These are phyloP conservation scores for Puccinia polysora DNA, from an alignment of 1,284 basidiomycete genomes.

Conservation along the genomic window DNA sequence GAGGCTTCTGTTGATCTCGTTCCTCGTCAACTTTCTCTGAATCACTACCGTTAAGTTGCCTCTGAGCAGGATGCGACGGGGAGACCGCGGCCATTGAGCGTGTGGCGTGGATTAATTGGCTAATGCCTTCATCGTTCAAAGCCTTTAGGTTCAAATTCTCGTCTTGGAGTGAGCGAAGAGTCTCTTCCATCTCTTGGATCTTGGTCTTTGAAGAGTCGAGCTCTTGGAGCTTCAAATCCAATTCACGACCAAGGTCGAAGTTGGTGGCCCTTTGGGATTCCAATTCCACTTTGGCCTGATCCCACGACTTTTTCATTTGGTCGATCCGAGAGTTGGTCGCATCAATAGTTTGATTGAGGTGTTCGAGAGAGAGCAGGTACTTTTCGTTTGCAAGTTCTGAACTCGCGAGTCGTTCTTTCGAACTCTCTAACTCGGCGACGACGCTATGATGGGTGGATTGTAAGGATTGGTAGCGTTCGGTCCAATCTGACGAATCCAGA, in stretches of 20 bases:
- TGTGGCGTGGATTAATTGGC: conserved; percentile 6
- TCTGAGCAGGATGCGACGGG: background rate
- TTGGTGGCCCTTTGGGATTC: conserved; percentile 67
- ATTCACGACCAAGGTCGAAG: conserved; percentile 68
- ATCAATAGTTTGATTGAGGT: conserved; percentile 71
- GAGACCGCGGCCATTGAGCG: background rate
- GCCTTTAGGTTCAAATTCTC: conserved; percentile 24
- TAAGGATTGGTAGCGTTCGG: conserved; percentile 69
- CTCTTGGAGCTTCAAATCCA: conserved; percentile 69
- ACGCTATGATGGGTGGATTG: conserved; percentile 71
- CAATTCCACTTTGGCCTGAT: conserved; percentile 65
- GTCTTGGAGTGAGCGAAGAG: background rate
- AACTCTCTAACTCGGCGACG: conserved; percentile 69
- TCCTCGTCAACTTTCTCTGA: background rate
- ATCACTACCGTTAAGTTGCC: background rate
- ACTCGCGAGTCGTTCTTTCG: conserved; percentile 68
- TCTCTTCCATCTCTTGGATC: conserved; percentile 55
- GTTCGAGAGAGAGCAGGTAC: conserved; percentile 77
- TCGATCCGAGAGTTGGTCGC: conserved; percentile 70
- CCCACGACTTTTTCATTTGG: conserved; percentile 73
- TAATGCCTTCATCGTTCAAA: conserved; percentile 19
- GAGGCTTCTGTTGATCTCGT: background rate
- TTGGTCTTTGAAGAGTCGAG: conserved; percentile 62
- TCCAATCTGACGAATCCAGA: conserved; percentile 68
- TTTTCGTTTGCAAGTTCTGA: conserved; percentile 67